A percentile compares a stretch with the other conserved stretches of the same genome.
phyloP scores from a whole-genome alignment of 768 basidiomycete genomes.

The Lactarius sanguifluus region DNA sequence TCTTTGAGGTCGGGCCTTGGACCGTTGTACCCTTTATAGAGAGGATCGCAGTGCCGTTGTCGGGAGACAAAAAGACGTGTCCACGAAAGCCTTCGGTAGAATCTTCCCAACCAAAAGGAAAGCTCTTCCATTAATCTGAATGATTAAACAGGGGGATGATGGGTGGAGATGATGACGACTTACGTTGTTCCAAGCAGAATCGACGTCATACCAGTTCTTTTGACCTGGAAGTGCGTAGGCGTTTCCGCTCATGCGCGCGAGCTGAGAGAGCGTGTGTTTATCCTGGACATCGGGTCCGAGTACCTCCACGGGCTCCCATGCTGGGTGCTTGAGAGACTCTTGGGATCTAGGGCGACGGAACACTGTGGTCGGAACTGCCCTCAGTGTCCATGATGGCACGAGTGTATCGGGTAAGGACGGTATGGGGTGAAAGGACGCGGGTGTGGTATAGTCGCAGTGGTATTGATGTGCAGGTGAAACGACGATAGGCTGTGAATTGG shows the following conservation, averaged over 20 bases:
- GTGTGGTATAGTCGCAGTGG: neutral
- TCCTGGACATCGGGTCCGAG: conserved; percentile 79
- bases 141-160: conserved; percentile 19
- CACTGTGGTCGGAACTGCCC: conserved; percentile 54
- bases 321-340: conserved; percentile 47
- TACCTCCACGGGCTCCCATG: conserved; percentile 69
- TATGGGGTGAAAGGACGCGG: conserved; percentile 9
- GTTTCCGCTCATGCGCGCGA: conserved; percentile 86
- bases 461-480: conserved; percentile 15
- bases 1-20: conserved; percentile 80
- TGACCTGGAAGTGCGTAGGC: conserved; percentile 77
- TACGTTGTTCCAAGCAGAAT: conserved; percentile 65
- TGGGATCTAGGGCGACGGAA: conserved; percentile 59
- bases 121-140: conserved; percentile 49
- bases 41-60: conserved; percentile 81
- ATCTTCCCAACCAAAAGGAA: conserved; percentile 78
- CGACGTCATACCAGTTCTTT: conserved; percentile 81
- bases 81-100: conserved; percentile 78
- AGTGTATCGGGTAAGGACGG: conserved; percentile 4
- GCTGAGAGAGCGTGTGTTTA: conserved; percentile 71
- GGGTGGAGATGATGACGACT: conserved; percentile 7
- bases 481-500: conserved; percentile 9
- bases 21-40: conserved; percentile 91
- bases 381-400: conserved; percentile 37
- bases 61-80: conserved; percentile 77